These are phyloP conservation scores for Solanum chiquidenum DNA, from an alignment of 257 asterid genomes.

Conservation along the genomic window DNA sequence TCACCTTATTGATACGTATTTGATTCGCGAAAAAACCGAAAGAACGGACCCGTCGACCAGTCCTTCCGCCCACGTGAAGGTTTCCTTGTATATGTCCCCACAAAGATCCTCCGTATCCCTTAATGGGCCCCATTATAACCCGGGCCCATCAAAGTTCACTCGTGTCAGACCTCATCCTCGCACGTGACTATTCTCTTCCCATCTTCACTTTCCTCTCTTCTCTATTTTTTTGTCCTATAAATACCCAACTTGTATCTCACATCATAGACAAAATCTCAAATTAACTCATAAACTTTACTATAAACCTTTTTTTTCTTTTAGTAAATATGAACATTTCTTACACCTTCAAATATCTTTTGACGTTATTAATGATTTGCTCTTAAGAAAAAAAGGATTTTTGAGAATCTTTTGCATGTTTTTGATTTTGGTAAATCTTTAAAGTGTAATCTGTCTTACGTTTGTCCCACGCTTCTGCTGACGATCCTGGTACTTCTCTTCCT, in stretches of 20 bases:
- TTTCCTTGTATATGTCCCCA: conserved; percentile 16
- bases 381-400: neutral
- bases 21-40: accelerated
- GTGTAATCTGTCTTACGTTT: conserved; percentile 38
- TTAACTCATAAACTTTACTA: neutral
- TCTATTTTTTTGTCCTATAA: conserved; percentile 27
- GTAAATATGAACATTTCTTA: neutral
- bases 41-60: conserved; percentile 4
- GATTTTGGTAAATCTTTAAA: conserved; percentile 39
- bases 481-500: neutral
- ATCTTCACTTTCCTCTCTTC: neutral
- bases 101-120: conserved; percentile 40
- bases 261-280: conserved; percentile 20
- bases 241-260: conserved; percentile 31
- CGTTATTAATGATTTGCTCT: neutral
- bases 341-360: neutral
- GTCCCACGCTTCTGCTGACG: conserved; percentile 25
- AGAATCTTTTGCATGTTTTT: conserved; percentile 48
- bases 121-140: neutral
- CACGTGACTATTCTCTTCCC: conserved; percentile 27
- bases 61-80: conserved; percentile 33
- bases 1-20: accelerated
- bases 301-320: neutral
- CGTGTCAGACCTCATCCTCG: conserved; percentile 37
- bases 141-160: conserved; percentile 6